Evolutionary conservation across 2,329 filamentous ascomycete species (phyloP), one percentile per base, ranked within the genome.

Genomic region (Chaetomiaceae sp.): DNA sequence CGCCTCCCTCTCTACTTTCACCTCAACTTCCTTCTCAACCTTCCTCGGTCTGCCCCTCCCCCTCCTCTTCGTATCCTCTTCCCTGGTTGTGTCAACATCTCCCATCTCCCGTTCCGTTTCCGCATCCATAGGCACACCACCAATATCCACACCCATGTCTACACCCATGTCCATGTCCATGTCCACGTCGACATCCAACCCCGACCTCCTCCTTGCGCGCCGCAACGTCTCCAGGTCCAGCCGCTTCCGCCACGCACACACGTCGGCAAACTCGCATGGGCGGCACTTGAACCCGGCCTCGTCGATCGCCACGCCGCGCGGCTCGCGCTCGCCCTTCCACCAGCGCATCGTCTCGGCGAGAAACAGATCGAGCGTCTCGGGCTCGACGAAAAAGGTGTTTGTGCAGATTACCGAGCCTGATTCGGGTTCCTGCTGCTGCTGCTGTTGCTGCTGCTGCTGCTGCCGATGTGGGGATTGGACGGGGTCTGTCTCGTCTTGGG

Each of bases 201-300:
- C 42, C 33, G 43, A 40, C 48, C 33, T 32, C 52, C 45, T 56
- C 42, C 14, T 29, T 11, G 58, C 61, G 51, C 54, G 57, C 9
- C 54, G 43, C 36, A 67, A 27, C 6, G 62, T 60, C 64, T 87
- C 82, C 55, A 82, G 77, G 50, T 91, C 82, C 69, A 87, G 85
- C 10, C 76, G 75, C 61, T 79, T 75, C 33, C 91, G 76, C 92
- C 92, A 97, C 11, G 79, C 77, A 67, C 92, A 97, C 2, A 74
- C 76, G 2, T 89, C 84, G 0, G 78, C 81, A 67, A 96, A 96
- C 60, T 95, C 90, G 65, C 92, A 97, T 21, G 78, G 82, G 18
- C 82, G 74, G 66, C 92, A 97, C 68, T 96, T 97, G 71, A 86
- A 95, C 0, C 89, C 33, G 30, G 53, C 88, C 61, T 96, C 91